phyloP scores from a whole-genome alignment of 139 green algal genomes.

The Klebsormidium nitens region DNA sequence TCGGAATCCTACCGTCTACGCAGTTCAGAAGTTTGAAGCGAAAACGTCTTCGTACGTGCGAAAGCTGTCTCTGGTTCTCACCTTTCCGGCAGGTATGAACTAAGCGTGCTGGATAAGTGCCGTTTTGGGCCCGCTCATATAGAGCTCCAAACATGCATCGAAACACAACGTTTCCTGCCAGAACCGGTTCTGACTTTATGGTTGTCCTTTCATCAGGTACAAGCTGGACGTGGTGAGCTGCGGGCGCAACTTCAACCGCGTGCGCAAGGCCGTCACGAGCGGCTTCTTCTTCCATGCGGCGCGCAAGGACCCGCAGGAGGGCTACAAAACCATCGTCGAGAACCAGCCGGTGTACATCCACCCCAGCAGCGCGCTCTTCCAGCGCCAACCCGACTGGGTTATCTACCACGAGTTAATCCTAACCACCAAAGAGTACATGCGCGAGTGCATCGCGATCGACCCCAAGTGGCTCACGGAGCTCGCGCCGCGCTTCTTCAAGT shows the following conservation, averaged over 20 bases:
- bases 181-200: too few relatives aligned
- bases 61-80: too few relatives aligned
- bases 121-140: too few relatives aligned
- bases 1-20: too few relatives aligned
- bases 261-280: conserved; percentile 62
- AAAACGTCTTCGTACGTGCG: too few relatives aligned
- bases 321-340: conserved; percentile 84
- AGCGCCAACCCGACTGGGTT: conserved; percentile 81
- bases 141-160: too few relatives aligned
- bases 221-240: conserved; percentile 90
- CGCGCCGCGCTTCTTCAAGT: conserved; percentile 93
- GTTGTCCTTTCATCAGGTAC: too few relatives aligned
- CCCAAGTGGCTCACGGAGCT: conserved; percentile 96
- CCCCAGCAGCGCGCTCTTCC: conserved; percentile 49
- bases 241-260: conserved; percentile 79
- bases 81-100: too few relatives aligned
- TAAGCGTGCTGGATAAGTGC: too few relatives aligned
- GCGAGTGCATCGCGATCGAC: conserved; percentile 78
- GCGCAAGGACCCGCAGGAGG: conserved; percentile 69
- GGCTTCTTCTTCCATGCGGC: conserved; percentile 66
- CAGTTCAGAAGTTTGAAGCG: too few relatives aligned
- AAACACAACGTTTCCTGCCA: too few relatives aligned
- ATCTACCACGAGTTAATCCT: conserved; percentile 73
- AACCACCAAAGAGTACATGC: conserved; percentile 58
- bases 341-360: conserved; percentile 58